Evolutionary conservation across 2,329 filamentous ascomycete species (phyloP), one percentile per base, ranked within the genome.

Genomic region (Geosmithia putterillii): DNA sequence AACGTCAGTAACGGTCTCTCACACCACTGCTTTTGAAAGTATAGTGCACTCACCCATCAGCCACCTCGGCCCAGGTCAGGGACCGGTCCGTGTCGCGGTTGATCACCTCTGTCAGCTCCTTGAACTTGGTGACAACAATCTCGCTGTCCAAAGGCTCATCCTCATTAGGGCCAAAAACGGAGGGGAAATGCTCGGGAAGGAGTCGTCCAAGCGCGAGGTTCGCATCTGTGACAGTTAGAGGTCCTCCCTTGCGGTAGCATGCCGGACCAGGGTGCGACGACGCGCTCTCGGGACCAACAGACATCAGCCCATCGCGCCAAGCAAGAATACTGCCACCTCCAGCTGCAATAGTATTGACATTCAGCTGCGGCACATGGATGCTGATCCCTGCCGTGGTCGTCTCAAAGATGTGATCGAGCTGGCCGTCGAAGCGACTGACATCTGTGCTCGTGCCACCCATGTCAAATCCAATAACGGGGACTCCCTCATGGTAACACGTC

Each of bases 91-190:
- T 56, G 3, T 55, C 53, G 41, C 18, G 44, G 28, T 57, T 57
- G 20, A 57, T 48, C 0, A 18, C 38, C 0, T 48, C 54, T 0
- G 67, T 64, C 3, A 74, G 51, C 4, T 60, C 54, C n/a, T 54
- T 46, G 42, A 73, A 72, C 44, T 64, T 67, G 4, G 54, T 46
- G 8, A 51, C 53, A 0, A 64, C 61, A 2, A 66, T 49, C 3
- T 64, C 63, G 0, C 54, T 51, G 38, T 73, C 70, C 2, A 73
- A 53, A 1, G 45, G 42, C 1, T 50, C 64, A 45, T 95, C 72
- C 57, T 95, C 89, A 38, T 89, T 83, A 57, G 86, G 83, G 38
- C 90, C 90, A 52, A 95, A 95, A 46, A 95, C 95, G 58, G 88
- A 89, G 5, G 81, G 81, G 51, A 85, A 86, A 69, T 61, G 79